Evolutionary conservation across 179 eudicot genomes (phyloP), one percentile per base, ranked within the genome.

Genomic region (Pouteria campechiana): DNA sequence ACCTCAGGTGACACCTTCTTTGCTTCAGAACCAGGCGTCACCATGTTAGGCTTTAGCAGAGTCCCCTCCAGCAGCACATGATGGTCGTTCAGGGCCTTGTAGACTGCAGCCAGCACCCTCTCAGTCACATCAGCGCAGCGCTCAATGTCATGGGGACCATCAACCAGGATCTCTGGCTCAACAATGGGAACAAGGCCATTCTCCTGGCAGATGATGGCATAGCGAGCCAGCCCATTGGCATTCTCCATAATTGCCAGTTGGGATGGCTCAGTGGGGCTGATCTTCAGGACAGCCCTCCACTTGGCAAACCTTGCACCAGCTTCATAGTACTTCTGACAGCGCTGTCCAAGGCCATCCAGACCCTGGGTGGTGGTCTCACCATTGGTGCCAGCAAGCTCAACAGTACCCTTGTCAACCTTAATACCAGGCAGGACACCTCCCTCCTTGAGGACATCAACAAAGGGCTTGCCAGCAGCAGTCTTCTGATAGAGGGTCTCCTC

Each of bases 281-380:
- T 86, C 73, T 86, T 86, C 11, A 83, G 81, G 31, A 86, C 96
- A 2, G 96, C 94, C 46, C 94, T 76, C 97, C 97, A 88, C 39
- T 88, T 88, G 25, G 96, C 96, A n/a, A 87, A 87, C 49, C 96
- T 49, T 35, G 94, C 94, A 54, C 96, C 96, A 43, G 94, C 96
- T 10, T 36, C 25, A 12, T 86, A 86, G 75, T 82, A 86, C 46
- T 86, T 47, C 25, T 73, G 72, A 56, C 96, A 86, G 0, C 90
- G 73, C 30, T 67, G 57, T 41, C 65, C 89, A 22, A 86, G 90
- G 51, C 73, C 80, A 23, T 86, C 94, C 27, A 86, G 89, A 60
- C 96, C 96, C 31, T 87, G 94, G 37, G 96, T 87, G 49, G 94
- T 79, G 54, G 94, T 87, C 74, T 87, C 96, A 5, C 96, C 96